Percentiles rank a stretch among this genome's conserved stretches.
Evolutionary conservation across 2,329 filamentous ascomycete genomes (phyloP).

Genomic region (Coniochaeta sp.): DNA sequence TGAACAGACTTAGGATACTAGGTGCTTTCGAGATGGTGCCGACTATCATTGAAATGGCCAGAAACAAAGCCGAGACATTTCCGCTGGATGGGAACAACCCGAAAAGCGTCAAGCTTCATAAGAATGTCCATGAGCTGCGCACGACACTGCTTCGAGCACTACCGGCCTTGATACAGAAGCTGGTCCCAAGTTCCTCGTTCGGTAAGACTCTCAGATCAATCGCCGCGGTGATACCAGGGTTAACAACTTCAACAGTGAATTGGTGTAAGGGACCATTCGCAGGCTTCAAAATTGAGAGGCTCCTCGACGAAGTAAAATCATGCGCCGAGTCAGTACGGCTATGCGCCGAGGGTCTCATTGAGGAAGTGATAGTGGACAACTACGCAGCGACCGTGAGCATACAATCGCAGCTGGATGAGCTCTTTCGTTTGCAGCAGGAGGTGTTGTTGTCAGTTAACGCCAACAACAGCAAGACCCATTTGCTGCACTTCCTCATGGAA

Average conservation of each 20-base stretch:
- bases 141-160: background rate
- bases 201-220: conserved; percentile 1
- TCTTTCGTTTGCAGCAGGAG: background rate
- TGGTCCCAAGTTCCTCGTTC: conserved; percentile 8
- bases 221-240: background rate
- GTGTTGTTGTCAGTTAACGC: background rate
- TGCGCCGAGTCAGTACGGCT: conserved; percentile 3
- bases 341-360: conserved; percentile 4
- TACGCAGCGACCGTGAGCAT: conserved; percentile 1
- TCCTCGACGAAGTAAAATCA: conserved; percentile 10
- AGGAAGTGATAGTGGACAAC: conserved; percentile 4
- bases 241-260: background rate
- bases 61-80: conserved; percentile 6
- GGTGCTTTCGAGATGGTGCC: conserved; percentile 9
- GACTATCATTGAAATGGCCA: conserved; percentile 9
- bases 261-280: conserved; percentile 4
- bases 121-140: conserved; percentile 2
- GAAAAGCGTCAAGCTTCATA: conserved; percentile 1
- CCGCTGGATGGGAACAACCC: background rate
- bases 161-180: conserved; percentile 6
- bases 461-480: conserved; percentile 5
- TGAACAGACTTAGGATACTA: conserved; percentile 10
- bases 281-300: conserved; percentile 9
- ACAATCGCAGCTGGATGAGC: background rate
- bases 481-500: conserved; percentile 9